Evolutionary conservation across 257 asterid genomes (phyloP).

Genomic region (Nicotiana noctiflora): DNA sequence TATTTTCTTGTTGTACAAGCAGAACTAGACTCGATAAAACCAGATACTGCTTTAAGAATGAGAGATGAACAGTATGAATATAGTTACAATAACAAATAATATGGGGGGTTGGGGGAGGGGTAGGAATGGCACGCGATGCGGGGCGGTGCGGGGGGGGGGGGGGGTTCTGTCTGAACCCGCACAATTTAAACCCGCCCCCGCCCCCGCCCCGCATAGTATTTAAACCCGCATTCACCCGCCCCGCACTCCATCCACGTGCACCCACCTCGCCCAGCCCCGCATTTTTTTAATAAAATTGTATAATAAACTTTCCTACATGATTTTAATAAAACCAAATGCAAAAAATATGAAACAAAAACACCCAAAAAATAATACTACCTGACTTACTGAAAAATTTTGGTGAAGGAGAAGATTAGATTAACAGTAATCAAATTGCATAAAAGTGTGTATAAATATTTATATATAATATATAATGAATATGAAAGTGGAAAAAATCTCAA

Average conservation of each 20-base stretch:
- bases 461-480: not conserved
- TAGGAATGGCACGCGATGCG: no score
- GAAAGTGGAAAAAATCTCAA: not conserved
- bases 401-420: conserved; percentile 15
- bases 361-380: not conserved
- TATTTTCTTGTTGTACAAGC: not conserved
- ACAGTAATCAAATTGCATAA: conserved; percentile 28
- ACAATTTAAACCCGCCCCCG: no score
- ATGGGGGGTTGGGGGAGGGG: no score
- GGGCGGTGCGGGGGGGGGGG: no score
- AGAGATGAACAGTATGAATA: not conserved
- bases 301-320: conserved; percentile 22
- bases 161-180: no score
- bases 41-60: not conserved
- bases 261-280: no score
- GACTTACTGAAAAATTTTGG: conserved; percentile 49
- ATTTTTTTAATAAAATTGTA: not conserved
- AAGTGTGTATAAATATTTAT: conserved; percentile 16
- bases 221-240: no score
- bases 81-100: not conserved
- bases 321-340: conserved; percentile 8
- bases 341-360: not conserved
- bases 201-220: no score
- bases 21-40: not conserved
- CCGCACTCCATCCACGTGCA: no score